Conservation (phyloP, 1,284 basidiomycete genomes). For the Apiotrichum veenhuisii region DNA sequence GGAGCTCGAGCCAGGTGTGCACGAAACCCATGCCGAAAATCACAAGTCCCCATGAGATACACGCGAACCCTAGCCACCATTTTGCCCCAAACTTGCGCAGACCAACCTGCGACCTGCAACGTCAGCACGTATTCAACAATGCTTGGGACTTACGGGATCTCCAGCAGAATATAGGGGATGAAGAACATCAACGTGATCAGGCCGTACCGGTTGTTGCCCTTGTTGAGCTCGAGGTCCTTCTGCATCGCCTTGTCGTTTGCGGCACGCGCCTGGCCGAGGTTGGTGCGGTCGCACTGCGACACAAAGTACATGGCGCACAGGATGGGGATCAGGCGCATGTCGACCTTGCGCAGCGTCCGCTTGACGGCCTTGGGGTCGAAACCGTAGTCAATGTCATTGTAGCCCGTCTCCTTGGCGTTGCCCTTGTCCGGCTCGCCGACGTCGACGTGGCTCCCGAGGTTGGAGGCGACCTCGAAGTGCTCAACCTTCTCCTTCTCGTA, state of each 20-base stretch:
- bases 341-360: conserved; percentile 11
- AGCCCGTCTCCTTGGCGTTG: neutral
- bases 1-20: conserved; percentile 42
- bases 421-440: too few species aligned
- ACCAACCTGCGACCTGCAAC: conserved; percentile 22
- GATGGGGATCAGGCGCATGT: conserved; percentile 17
- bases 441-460: too few species aligned
- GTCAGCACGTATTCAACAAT: neutral
- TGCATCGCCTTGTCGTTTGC: conserved; percentile 25
- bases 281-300: conserved; percentile 19
- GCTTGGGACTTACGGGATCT: neutral
- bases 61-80: conserved; percentile 14
- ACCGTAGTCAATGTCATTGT: conserved; percentile 10
- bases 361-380: conserved; percentile 7
- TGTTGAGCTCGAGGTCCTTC: conserved; percentile 21
- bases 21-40: conserved; percentile 48
- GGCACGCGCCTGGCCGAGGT: conserved; percentile 22
- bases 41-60: conserved; percentile 44
- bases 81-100: conserved; percentile 20
- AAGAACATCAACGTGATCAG: conserved; percentile 46
- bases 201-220: conserved; percentile 44
- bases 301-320: conserved; percentile 15
- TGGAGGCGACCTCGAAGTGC: too few species aligned
- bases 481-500: too few species aligned
- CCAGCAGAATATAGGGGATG: conserved; percentile 47